phyloP scores from a whole-genome alignment of 768 basidiomycete species.

The Pleurotus tuber-regium region DNA sequence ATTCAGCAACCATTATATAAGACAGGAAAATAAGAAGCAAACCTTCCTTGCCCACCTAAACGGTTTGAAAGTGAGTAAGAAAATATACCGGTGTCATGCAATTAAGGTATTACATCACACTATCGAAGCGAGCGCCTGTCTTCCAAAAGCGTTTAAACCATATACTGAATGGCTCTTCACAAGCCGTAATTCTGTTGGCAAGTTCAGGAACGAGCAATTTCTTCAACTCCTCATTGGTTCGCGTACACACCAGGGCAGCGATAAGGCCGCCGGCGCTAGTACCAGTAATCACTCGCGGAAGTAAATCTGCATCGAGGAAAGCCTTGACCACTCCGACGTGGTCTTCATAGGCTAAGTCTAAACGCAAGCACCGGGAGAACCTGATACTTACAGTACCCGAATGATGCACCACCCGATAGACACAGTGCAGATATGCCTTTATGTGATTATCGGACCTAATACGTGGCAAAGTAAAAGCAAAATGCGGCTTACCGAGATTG shows the following conservation, averaged over 20 bases:
- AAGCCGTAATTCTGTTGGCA: conserved; percentile 80
- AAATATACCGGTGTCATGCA: not conserved
- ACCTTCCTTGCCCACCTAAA: conserved; percentile 88
- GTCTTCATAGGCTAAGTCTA: conserved; percentile 39
- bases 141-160: conserved; percentile 74
- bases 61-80: conserved; percentile 9
- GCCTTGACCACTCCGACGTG: conserved; percentile 92
- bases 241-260: conserved; percentile 74
- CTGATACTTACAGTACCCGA: conserved; percentile 79
- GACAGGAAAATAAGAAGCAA: conserved; percentile 7
- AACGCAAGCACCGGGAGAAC: not conserved
- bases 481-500: conserved; percentile 60
- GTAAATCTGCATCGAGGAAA: conserved; percentile 78
- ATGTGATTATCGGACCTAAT: not conserved
- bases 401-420: conserved; percentile 93
- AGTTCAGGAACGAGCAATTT: conserved; percentile 76
- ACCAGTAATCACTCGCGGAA: conserved; percentile 92
- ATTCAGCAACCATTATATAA: not conserved
- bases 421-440: conserved; percentile 80
- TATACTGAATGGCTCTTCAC: conserved; percentile 69
- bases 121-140: conserved; percentile 96
- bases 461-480: not conserved
- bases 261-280: conserved; percentile 92
- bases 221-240: conserved; percentile 85
- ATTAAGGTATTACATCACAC: conserved; percentile 42